Evolutionary conservation across 202 grass and related monocot species (phyloP), one percentile per base, ranked within the genome.

Genomic region (Setaria viridis): DNA sequence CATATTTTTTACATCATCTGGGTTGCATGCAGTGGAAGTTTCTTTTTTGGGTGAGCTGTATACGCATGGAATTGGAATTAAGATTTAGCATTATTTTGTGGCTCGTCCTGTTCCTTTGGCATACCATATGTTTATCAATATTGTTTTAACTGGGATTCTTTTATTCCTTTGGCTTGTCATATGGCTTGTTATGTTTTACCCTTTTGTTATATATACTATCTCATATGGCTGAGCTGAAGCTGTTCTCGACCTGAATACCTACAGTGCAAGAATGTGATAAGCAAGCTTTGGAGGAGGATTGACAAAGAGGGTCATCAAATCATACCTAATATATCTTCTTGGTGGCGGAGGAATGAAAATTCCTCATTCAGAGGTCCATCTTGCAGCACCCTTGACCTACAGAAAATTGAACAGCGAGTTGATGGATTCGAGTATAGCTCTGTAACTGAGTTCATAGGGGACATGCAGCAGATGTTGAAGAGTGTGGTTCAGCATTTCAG

Each of bases 181-280:
- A 64, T 51, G 39, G 39, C 39, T 41, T 39, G 33, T 32, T 37
- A 10, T 45, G 46, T 39, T 51, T 20, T 77, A 64, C 55, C 21
- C 33, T 41, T 41, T 41, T 25, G 21, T 48, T 6, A 68, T 50
- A 20, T 10, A 62, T 45, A 54, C 33, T 37, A 37, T 35, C 63
- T 81, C 63, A 65, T 29, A 43, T 82, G 21, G 9, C 12, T 83
- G 70, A 83, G 53, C 47, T 76, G 66, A 73, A 59, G 9, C 17
- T 54, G 32, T 45, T 67, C 56, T 80, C 11, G 53, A 76, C 41
- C 66, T 77, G 42, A 62, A 91, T 73, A 21, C 50, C 29, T 90
- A 85, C 74, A 98, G 95, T 98, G 95, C 77, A 98, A 98, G 93
- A 93, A 98, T 91, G 95, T 98, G 41, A 95, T 98, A 86, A 98